Conservation (phyloP, 768 basidiomycete genomes). For the Xerocomellus chrysenteron region DNA sequence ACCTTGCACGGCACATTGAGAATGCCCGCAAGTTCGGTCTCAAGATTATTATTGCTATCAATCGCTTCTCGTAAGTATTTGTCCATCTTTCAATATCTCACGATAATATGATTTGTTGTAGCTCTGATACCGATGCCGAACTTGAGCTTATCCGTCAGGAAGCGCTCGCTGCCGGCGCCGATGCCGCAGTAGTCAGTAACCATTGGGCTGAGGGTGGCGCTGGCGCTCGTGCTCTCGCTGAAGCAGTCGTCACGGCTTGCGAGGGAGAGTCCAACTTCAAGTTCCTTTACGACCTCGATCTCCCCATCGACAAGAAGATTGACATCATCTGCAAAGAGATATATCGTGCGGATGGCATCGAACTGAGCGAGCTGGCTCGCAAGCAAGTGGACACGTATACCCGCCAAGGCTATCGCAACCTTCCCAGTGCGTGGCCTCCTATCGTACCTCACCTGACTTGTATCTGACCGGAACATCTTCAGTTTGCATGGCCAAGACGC, state of each 20-base stretch:
- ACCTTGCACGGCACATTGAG: slow-evolving; percentile 89
- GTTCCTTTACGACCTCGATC: slow-evolving; percentile 87
- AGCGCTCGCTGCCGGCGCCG: slow-evolving; percentile 83
- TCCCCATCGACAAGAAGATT: slow-evolving; percentile 88
- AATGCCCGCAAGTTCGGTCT: slow-evolving; percentile 95
- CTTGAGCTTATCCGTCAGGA: slow-evolving; percentile 79
- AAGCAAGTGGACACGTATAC: slow-evolving; percentile 91
- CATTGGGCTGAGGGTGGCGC: slow-evolving; percentile 97
- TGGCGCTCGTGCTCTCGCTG: slow-evolving; percentile 86
- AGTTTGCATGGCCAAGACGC: slow-evolving; percentile 99
- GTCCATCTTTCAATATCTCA: neutral
- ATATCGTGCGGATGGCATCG: slow-evolving; percentile 91
- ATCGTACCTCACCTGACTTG: neutral
- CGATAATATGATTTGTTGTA: slow-evolving; percentile 29
- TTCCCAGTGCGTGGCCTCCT: slow-evolving; percentile 61
- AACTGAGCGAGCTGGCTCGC: slow-evolving; percentile 79
- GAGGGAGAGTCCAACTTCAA: slow-evolving; percentile 82
- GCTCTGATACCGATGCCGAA: slow-evolving; percentile 88
- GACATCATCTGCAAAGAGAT: slow-evolving; percentile 83
- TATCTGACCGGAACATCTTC: slow-evolving; percentile 7
- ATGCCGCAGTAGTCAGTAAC: slow-evolving; percentile 92
- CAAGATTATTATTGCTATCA: slow-evolving; percentile 95
- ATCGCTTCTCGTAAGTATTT: slow-evolving; percentile 82
- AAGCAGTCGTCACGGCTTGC: slow-evolving; percentile 88
- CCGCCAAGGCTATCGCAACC: slow-evolving; percentile 75